Evolutionary conservation across 768 basidiomycete species (phyloP).

Genomic region (Leccinellum rugosiceps): DNA sequence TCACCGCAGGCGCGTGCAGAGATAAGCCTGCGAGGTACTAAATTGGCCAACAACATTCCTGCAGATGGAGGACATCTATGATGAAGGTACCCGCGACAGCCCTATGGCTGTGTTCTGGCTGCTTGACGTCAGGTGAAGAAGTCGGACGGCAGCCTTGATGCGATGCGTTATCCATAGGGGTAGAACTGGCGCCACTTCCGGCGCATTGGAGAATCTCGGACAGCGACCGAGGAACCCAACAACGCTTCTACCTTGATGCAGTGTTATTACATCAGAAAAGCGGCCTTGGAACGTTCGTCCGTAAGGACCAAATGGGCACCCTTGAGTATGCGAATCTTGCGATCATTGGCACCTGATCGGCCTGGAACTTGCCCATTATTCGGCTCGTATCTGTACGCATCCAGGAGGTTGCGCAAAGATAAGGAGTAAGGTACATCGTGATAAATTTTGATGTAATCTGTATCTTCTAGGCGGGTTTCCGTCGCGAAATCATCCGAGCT

Average conservation of each 20-base stretch:
- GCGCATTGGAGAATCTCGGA: constrained; percentile 19
- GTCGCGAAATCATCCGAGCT: constrained; percentile 8
- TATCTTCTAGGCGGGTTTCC: constrained; percentile 27
- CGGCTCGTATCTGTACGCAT: constrained; percentile 44
- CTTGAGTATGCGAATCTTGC: constrained; percentile 45
- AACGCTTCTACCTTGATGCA: constrained; percentile 17
- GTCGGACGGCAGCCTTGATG: constrained; percentile 6
- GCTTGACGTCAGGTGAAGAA: constrained; percentile 14
- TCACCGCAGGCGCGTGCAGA: constrained; percentile 11
- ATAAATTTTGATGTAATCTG: constrained; percentile 59
- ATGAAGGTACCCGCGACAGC: constrained; percentile 8
- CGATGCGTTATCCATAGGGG: constrained; percentile 11
- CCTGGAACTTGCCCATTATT: constrained; percentile 8
- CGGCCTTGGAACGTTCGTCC: constrained; percentile 45
- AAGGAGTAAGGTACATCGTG: constrained; percentile 50
- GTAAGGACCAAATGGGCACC: constrained; percentile 47
- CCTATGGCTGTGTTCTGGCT: constrained; percentile 4
- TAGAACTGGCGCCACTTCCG: constrained; percentile 17
- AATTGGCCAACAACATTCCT: constrained; percentile 5
- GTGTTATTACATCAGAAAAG: constrained; percentile 36
- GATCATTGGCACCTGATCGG: constrained; percentile 27
- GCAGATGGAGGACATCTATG: constrained; percentile 1
- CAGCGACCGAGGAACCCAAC: constrained; percentile 6
- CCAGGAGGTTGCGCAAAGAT: constrained; percentile 47
- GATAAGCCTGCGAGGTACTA: not conserved